Percentiles rank a stretch among this genome's conserved stretches.
These are phyloP conservation scores for Durusdinium trenchii DNA, from an alignment of 73 alveolate genomes.

Conservation along the genomic window DNA sequence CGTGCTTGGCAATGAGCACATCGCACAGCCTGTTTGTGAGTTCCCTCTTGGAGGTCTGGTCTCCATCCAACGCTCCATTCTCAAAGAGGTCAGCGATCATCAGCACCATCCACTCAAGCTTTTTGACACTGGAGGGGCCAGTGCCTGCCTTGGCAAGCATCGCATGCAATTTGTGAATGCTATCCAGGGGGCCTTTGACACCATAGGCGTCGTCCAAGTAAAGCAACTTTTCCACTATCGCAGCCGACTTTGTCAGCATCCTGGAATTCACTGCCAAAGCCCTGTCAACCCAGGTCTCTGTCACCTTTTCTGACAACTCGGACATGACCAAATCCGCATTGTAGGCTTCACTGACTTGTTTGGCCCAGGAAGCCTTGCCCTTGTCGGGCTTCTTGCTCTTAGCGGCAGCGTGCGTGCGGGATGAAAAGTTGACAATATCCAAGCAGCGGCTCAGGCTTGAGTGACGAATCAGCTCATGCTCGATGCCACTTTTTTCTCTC, in stretches of 20 bases:
- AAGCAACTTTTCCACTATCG: not conserved
- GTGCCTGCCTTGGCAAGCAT: not conserved
- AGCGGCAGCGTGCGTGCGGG: not conserved
- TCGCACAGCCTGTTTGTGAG: not conserved
- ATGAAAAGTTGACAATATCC: slow-evolving; percentile 21
- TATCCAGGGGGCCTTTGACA: not conserved
- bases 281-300: slow-evolving; percentile 14
- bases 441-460: slow-evolving; percentile 60
- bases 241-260: slow-evolving; percentile 3
- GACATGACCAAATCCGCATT: not conserved
- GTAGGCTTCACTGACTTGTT: slow-evolving; percentile 33
- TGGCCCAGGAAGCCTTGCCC: not conserved
- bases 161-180: not conserved
- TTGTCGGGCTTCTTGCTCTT: not conserved
- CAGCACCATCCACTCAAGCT: not conserved
- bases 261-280: not conserved
- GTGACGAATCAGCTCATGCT: slow-evolving; percentile 49
- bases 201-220: slow-evolving; percentile 1
- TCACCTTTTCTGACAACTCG: slow-evolving; percentile 13
- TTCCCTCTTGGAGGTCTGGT: not conserved
- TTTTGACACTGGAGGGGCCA: not conserved
- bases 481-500: slow-evolving; percentile 21
- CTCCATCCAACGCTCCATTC: not conserved
- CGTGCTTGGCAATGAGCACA: slow-evolving; percentile 16
- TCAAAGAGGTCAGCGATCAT: not conserved